A percentile compares a stretch with the other conserved stretches of the same genome.
Evolutionary conservation across 2,329 filamentous ascomycete genomes (phyloP).

Genomic region (Cordyceps javanica): DNA sequence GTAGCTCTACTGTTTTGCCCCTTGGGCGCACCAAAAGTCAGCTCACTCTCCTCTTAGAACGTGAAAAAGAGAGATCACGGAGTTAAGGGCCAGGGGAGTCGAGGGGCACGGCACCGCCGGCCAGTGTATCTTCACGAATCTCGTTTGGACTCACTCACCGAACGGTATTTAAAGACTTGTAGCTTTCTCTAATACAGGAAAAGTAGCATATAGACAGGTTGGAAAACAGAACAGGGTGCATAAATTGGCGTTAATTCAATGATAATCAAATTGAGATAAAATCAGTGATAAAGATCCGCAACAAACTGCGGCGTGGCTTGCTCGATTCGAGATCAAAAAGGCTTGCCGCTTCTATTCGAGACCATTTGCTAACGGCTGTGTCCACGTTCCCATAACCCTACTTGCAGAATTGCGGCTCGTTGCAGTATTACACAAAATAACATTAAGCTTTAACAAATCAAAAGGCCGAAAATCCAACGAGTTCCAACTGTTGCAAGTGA

Average conservation of each 20-base stretch:
- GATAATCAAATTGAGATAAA: not conserved
- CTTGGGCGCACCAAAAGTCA: slow-evolving; percentile 56
- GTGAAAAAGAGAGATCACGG: slow-evolving; percentile 36
- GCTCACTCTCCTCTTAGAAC: slow-evolving; percentile 50
- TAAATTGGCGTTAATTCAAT: not conserved
- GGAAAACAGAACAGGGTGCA: not conserved
- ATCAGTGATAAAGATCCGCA: too few species aligned
- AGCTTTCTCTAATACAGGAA: not conserved
- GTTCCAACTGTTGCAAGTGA: not conserved
- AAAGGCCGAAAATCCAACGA: not conserved
- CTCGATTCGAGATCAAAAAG: too few species aligned
- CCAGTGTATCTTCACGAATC: not conserved
- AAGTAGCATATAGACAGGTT: not conserved
- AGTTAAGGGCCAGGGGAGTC: slow-evolving; percentile 11
- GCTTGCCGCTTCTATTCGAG: too few species aligned
- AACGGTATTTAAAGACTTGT: not conserved
- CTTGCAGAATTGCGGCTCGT: not conserved
- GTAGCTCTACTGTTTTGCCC: slow-evolving; percentile 37
- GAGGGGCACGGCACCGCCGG: not conserved
- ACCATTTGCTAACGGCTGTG: too few species aligned
- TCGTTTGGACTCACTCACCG: not conserved
- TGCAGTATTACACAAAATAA: slow-evolving; percentile 6
- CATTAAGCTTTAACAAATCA: slow-evolving; percentile 4
- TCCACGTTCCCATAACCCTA: too few species aligned
- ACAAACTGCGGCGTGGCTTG: too few species aligned